Conservation (phyloP, 352 stramenopile genomes). For the Pythium dissimile region DNA sequence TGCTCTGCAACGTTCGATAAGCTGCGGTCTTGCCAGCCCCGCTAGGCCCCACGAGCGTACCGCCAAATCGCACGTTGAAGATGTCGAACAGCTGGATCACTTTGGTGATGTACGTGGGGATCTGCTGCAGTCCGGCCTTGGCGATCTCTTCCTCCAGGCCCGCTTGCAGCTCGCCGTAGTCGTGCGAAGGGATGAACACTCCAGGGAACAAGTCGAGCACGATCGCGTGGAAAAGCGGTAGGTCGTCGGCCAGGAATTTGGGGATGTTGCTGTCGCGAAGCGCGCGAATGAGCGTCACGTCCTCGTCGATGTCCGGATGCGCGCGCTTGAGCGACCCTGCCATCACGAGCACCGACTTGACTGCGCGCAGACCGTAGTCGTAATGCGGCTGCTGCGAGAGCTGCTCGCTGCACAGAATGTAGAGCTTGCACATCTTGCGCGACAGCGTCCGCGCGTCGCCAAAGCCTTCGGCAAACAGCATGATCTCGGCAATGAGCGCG, state of each 20-base stretch:
- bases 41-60: slow-evolving; percentile 68
- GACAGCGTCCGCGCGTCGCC: slow-evolving; percentile 82
- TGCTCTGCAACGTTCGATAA: slow-evolving; percentile 61
- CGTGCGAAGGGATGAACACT: slow-evolving; percentile 53
- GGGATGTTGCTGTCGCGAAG: slow-evolving; percentile 87
- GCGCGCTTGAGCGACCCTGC: slow-evolving; percentile 70
- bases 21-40: slow-evolving; percentile 63
- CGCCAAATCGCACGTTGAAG: slow-evolving; percentile 86
- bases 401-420: slow-evolving; percentile 86
- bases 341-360: slow-evolving; percentile 87
- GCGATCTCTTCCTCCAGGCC: slow-evolving; percentile 28
- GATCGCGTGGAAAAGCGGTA: slow-evolving; percentile 83
- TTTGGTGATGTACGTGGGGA: slow-evolving; percentile 73
- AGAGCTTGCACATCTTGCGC: slow-evolving; percentile 92
- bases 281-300: slow-evolving; percentile 79
- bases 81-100: slow-evolving; percentile 90
- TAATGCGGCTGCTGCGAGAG: slow-evolving; percentile 91
- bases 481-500: slow-evolving; percentile 91
- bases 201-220: slow-evolving; percentile 82
- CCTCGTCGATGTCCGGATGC: slow-evolving; percentile 47
- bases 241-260: slow-evolving; percentile 87
- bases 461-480: slow-evolving; percentile 93
- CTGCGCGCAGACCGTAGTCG: slow-evolving; percentile 84
- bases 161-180: slow-evolving; percentile 62
- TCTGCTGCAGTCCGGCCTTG: slow-evolving; percentile 33